A percentile compares a stretch with the other conserved stretches of the same genome.
Evolutionary conservation across 768 basidiomycete species (phyloP).

Genomic region (Wakefieldia striispora): DNA sequence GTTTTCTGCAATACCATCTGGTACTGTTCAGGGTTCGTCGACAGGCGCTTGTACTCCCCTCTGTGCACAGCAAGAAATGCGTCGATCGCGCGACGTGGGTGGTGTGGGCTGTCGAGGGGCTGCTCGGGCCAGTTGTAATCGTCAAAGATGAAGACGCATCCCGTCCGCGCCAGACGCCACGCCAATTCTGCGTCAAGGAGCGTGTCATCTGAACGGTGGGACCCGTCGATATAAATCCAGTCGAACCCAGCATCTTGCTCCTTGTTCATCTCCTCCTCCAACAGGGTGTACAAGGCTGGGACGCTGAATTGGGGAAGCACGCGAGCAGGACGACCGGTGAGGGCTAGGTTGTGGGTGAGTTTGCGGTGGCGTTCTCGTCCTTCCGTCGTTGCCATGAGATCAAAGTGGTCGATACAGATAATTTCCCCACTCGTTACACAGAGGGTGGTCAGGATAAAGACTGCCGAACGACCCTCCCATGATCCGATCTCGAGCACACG

Average conservation of each 20-base stretch:
- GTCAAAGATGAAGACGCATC: constrained; percentile 54
- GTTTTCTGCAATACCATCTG: constrained; percentile 55
- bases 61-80: constrained; percentile 50
- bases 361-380: constrained; percentile 45
- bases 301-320: constrained; percentile 52
- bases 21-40: constrained; percentile 37
- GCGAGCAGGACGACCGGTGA: constrained; percentile 44
- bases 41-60: constrained; percentile 46
- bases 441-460: constrained; percentile 50
- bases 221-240: constrained; percentile 60
- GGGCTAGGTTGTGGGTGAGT: constrained; percentile 45
- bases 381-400: constrained; percentile 46
- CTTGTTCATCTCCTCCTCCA: constrained; percentile 43
- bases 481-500: constrained; percentile 57
- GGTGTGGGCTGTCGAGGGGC: constrained; percentile 46
- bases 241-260: constrained; percentile 44
- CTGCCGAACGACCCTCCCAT: constrained; percentile 63
- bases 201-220: constrained; percentile 58
- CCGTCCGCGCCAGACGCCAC: constrained; percentile 52
- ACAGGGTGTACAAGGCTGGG: constrained; percentile 46
- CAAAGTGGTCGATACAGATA: constrained; percentile 60
- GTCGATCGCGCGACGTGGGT: constrained; percentile 57
- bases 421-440: constrained; percentile 44
- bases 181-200: constrained; percentile 58
- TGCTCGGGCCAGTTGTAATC: constrained; percentile 55